Evolutionary conservation across 176 grass and related monocot genomes (phyloP).

Genomic region (Calamus simplicifolius): DNA sequence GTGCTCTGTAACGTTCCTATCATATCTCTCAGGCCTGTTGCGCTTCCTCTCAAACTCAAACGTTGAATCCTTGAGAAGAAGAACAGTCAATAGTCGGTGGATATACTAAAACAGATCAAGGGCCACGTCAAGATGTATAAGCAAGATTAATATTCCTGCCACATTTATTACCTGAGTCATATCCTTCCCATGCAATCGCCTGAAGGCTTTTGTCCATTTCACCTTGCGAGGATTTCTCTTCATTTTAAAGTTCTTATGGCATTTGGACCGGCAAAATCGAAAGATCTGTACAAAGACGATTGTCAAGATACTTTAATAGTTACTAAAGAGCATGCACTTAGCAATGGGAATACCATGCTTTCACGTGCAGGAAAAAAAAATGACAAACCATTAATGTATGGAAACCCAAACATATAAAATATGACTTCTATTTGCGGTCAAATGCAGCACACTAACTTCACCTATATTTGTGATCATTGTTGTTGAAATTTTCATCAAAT

Average conservation of each 20-base stretch:
- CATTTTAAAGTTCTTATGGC: constrained; percentile 99
- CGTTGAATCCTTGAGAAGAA: constrained; percentile 49
- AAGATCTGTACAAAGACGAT: constrained; percentile 43
- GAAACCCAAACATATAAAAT: too few relatives aligned
- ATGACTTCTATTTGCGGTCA: too few relatives aligned
- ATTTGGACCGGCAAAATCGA: constrained; percentile 91
- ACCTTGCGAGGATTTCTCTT: constrained; percentile 99
- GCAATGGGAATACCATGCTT: too few relatives aligned
- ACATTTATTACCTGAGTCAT: constrained; percentile 60
- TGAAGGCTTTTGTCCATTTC: constrained; percentile 90
- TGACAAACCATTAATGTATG: too few relatives aligned
- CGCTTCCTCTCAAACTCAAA: constrained; percentile 97
- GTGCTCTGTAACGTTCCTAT: constrained; percentile 47
- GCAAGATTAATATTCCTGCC: too few relatives aligned
- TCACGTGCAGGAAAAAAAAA: too few relatives aligned
- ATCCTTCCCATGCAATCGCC: constrained; percentile 78
- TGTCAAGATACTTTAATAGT: too few relatives aligned
- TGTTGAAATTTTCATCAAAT: too few relatives aligned
- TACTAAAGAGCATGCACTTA: too few relatives aligned
- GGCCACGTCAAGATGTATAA: too few relatives aligned
- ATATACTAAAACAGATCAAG: neutral
- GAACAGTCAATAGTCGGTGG: neutral
- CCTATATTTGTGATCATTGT: too few relatives aligned
- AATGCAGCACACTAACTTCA: too few relatives aligned
- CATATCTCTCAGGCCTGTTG: constrained; percentile 83